Evolutionary conservation across 352 stramenopile genomes (phyloP), one percentile per base, ranked within the genome.

Genomic region (Blastocystis sp.): DNA sequence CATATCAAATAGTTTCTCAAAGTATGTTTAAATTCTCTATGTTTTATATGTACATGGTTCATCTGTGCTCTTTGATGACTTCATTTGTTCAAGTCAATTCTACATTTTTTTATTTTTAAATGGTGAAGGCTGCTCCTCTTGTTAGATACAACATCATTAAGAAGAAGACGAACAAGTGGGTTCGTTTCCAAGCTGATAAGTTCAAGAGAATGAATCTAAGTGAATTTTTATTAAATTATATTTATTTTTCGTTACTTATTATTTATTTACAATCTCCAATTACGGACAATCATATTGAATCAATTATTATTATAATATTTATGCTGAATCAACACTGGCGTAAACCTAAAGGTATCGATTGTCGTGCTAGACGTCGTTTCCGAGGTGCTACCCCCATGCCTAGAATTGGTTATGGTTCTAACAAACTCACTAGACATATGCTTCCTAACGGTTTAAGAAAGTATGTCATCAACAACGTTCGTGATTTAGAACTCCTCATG

Each of bases 341-440:
- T 73, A 93, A 93, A 75, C 88, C 87, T 44, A 95, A 96, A 80
- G 90, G 90, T 95, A 98, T 98, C 78, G 90, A 98, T 80, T 85
- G 85, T 73, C 88, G 88, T 66, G 87, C 95, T 58, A 85, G 88
- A 73, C 86, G 90, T 72, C 88, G 91, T 74, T 98, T 98, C 78
- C 95, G 95, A 79, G 90, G 90, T 57, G 82, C 86, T 44, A 84
- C 95, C 69, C 84, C 86, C 68, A 95, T 95, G 87, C 88, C 88
- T 42, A 94, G 90, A 73, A 90, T 97, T 71, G 90, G 90, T 67
- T 97, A 97, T 76, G 90, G 88, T 72, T 95, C 86, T 45, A 87
- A 96, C 77, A 94, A 93, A 76, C 90, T 91, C 75, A 98, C 90
- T 57, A 78, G 82, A 65, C 91, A 96, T 77, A 73, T 94, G 67